Base-by-base conservation (phyloP, 805 yeast species). In the Yarrowia sp. region DNA sequence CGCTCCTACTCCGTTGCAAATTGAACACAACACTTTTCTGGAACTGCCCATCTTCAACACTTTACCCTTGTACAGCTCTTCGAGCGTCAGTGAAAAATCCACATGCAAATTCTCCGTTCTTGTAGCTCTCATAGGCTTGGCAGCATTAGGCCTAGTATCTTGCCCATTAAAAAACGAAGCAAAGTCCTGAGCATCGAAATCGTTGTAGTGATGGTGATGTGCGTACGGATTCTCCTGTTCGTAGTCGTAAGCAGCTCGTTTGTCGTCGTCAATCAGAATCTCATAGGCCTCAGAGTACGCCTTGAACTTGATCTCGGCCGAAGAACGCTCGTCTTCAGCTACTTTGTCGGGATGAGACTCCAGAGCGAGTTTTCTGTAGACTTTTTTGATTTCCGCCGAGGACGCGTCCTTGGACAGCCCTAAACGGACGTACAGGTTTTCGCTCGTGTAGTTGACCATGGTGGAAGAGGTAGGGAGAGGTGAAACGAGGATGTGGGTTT, bases 321-420 rank as follows among this genome's bases (percentile, higher is more conserved):
- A 83, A 14, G 80, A 87, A 66, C 95, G 79, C 22, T 84, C 85
- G 9, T 83, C 84, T 68, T 85, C 90, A 0, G 84, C 74, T 1
- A 85, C 92, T 73, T 95, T 93, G 75, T 93, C 98, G 0, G 98
- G 98, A 75, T 93, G 98, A 71, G 86, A 84, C 66, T 80, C 79
- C 43, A 93, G 80, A 10, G 98, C 98, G 57, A 91, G 81, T 70
- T 86, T 88, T 69, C 96, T 82, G 76, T 90, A 93, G 0, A 97
- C 96, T 74, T 84, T 86, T 70, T 87, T 87, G 73, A 93, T 90
- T 68, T 92, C 97, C 1, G 76, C 77, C 36, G 83, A 76, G 0
- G 90, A 76, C 0, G 97, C 96, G 17, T 83, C 79, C 2, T 80
- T 73, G 7, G 83, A 84, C 4, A 92, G 84, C 42, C 90, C 96